phyloP scores from a whole-genome alignment of 306 rosid genomes.

The Sesbania bispinosa region DNA sequence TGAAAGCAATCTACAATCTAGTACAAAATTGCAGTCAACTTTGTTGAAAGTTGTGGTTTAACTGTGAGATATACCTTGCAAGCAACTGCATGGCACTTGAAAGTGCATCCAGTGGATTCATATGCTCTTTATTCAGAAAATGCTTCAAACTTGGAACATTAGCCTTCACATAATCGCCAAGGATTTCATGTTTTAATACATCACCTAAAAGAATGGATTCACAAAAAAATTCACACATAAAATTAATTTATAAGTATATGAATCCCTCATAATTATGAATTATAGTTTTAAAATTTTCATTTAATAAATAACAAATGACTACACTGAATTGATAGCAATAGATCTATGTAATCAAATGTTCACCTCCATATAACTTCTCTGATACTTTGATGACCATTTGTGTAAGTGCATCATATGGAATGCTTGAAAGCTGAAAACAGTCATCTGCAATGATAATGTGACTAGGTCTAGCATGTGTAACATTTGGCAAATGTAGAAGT shows the following conservation, averaged over 20 bases:
- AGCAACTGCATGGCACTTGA: constrained; percentile 67
- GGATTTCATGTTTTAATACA: constrained; percentile 52
- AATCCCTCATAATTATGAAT: not conserved
- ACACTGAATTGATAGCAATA: not conserved
- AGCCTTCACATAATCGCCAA: constrained; percentile 65
- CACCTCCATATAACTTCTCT: constrained; percentile 73
- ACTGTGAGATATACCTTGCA: constrained; percentile 69
- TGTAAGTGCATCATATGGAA: constrained; percentile 45
- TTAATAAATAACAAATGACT: not conserved
- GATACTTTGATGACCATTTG: constrained; percentile 42
- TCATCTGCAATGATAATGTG: constrained; percentile 71
- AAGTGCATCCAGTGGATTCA: constrained; percentile 70
- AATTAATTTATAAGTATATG: not conserved
- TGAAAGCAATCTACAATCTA: not conserved
- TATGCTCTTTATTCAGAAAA: constrained; percentile 44
- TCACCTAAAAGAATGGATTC: constrained; percentile 43
- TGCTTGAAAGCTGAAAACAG: constrained; percentile 70
- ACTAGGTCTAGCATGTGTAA: constrained; percentile 43
- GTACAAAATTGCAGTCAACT: constrained; percentile 8
- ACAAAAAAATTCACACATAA: not conserved
- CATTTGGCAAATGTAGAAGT: constrained; percentile 46
- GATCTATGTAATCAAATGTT: constrained; percentile 17
- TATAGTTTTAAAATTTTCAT: not conserved
- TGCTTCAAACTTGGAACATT: constrained; percentile 68
- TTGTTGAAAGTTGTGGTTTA: constrained; percentile 7